phyloP scores from a whole-genome alignment of 1,284 basidiomycete species.

The Puccinia coronata region DNA sequence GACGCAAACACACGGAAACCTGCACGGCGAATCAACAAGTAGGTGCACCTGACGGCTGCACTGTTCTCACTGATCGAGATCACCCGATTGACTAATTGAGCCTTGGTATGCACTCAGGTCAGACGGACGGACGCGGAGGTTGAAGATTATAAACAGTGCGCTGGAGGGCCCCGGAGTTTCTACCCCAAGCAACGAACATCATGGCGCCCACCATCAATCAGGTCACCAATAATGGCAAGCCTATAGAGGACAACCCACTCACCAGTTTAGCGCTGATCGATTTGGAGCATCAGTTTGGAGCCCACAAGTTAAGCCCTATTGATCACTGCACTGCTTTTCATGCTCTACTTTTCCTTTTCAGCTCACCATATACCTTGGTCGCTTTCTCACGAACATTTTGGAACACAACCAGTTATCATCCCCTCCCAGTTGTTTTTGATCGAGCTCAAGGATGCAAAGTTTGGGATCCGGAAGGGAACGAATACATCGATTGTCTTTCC shows the following conservation, averaged over 20 bases:
- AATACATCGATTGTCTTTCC: constrained; percentile 74
- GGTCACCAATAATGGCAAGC: neutral
- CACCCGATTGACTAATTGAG: too few species aligned
- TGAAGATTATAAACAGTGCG: too few species aligned
- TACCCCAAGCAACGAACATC: neutral
- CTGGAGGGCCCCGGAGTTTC: too few species aligned
- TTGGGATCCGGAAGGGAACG: constrained; percentile 78
- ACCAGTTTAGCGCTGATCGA: constrained; percentile 69
- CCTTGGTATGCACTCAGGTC: too few species aligned
- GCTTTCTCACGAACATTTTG: neutral
- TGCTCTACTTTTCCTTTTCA: neutral
- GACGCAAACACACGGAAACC: too few species aligned
- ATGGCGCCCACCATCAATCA: neutral
- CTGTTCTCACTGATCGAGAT: too few species aligned
- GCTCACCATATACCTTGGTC: neutral
- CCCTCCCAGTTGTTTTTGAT: constrained; percentile 91
- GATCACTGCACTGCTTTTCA: neutral
- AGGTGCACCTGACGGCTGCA: too few species aligned
- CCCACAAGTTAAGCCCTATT: constrained; percentile 72
- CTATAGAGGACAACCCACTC: constrained; percentile 10
- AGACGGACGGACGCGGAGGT: too few species aligned
- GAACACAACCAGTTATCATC: constrained; percentile 76
- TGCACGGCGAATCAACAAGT: too few species aligned
- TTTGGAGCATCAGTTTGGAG: constrained; percentile 78
- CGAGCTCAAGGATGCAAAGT: constrained; percentile 85